Evolutionary conservation across 352 stramenopile genomes (phyloP).

Genomic region (Globisporangium alternatum): DNA sequence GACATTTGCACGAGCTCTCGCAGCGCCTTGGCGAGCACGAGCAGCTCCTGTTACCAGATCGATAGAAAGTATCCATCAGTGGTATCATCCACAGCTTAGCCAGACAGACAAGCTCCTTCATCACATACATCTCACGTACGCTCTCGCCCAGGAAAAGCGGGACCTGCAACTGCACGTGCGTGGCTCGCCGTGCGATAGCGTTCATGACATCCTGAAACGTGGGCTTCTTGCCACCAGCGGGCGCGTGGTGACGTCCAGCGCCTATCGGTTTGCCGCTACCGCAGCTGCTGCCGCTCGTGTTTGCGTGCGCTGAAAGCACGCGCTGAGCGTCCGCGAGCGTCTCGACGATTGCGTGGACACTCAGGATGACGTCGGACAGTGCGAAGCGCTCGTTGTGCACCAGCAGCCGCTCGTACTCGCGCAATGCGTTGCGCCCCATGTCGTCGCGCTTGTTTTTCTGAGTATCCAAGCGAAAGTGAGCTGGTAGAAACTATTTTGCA

Average conservation of each 20-base stretch:
- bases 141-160: slow-evolving; percentile 24
- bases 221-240: not conserved
- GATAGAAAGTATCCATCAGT: not conserved
- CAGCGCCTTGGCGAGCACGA: slow-evolving; percentile 13
- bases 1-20: slow-evolving; percentile 13
- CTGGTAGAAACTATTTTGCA: too few species aligned
- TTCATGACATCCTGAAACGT: slow-evolving; percentile 13
- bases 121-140: slow-evolving; percentile 7
- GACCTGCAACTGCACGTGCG: not conserved
- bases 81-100: not conserved
- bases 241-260: not conserved
- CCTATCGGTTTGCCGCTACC: not conserved
- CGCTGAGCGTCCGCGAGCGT: not conserved
- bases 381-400: slow-evolving; percentile 38
- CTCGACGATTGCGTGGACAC: not conserved
- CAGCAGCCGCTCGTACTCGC: slow-evolving; percentile 46
- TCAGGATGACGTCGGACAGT: slow-evolving; percentile 25
- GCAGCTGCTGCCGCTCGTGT: not conserved
- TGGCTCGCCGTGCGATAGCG: slow-evolving; percentile 8
- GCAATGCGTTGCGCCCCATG: slow-evolving; percentile 14
- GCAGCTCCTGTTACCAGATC: slow-evolving; percentile 18
- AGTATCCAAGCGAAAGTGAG: too few species aligned
- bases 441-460: not conserved
- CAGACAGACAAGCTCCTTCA: not conserved
- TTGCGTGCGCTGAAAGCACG: not conserved